A percentile compares a stretch with the other conserved stretches of the same genome.
phyloP scores from a whole-genome alignment of 208 protist species.

The Wallacemonas sp. region DNA sequence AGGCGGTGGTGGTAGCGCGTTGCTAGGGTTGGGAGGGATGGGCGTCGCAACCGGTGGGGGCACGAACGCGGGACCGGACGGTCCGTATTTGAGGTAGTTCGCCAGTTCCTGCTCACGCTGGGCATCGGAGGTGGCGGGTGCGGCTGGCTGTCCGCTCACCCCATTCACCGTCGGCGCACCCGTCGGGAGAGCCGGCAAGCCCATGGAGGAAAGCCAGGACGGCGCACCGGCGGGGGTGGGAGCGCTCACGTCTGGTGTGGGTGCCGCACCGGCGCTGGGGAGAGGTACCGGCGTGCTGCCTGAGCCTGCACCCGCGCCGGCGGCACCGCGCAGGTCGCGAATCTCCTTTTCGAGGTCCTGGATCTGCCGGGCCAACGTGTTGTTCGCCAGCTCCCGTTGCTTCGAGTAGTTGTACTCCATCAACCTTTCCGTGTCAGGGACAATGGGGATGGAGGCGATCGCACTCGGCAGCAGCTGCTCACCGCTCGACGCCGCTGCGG shows the following conservation, averaged over 20 bases:
- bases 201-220: too few relatives aligned
- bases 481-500: neutral
- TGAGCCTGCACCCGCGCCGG: neutral
- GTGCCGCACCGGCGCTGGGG: slow-evolving; percentile 2
- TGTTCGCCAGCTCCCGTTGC: slow-evolving; percentile 60
- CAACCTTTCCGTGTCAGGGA: slow-evolving; percentile 71
- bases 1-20: neutral
- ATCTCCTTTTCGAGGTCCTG: slow-evolving; percentile 59
- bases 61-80: slow-evolving; percentile 15
- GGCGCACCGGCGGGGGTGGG: too few relatives aligned
- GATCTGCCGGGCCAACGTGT: slow-evolving; percentile 64
- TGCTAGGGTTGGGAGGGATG: neutral
- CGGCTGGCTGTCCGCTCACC: neutral
- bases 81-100: slow-evolving; percentile 23
- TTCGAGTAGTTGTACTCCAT: slow-evolving; percentile 72
- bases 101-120: slow-evolving; percentile 9
- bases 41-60: slow-evolving; percentile 6
- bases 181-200: too few relatives aligned
- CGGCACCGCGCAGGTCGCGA: slow-evolving; percentile 20
- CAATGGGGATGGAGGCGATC: slow-evolving; percentile 56
- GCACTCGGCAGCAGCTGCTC: neutral
- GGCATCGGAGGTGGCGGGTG: neutral
- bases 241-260: neutral
- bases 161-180: neutral
- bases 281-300: neutral